Base-by-base conservation (phyloP, 208 protist genomes). In the Crithidia acanthocephali region DNA sequence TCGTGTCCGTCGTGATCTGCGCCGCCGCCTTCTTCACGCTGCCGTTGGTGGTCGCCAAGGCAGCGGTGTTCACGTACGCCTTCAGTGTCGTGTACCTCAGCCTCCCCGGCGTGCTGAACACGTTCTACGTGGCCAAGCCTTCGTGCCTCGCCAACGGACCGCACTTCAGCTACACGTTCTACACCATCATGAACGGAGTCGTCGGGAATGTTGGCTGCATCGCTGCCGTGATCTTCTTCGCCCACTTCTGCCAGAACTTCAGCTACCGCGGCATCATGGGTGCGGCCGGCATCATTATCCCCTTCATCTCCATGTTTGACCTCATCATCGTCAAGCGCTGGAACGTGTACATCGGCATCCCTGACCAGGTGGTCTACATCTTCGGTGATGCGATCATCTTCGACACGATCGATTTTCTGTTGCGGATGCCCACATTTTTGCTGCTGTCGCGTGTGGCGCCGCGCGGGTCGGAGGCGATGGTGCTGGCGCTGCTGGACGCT, bases 291-390 rank as follows among this genome's bases (percentile, higher is more conserved):
- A 27, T 90, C 32, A 45, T 92, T 58, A 44, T 82, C 22, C 80
- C 86, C 15, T 20, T 83, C 15, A 82, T 69, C 44, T 86, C 76
- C 40, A 48, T 91, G 25, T 86, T 92, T 53, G 89, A 94, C 47
- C 6, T 92, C 20, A 83, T 91, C 72, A 87, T 94, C 20, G 68
- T 92, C 47, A 63, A 89, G 75, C 84, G 88, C 25, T 93, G 87
- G 87, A 93, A 93, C 79, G 25, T 75, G 15, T 45, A 73, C 53
- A 75, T 81, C 35, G 70, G 79, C 27, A 81, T 90, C 22, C 84
- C 80, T 32, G 88, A 94, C 42, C 63, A 88, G 32, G 79, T 76
- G 57, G 80, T 90, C 69, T 96, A 87, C 79, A 71, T 95, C 45
- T 47, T 92, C 10, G 89, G 89, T 20, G 79, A 95, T 60, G 72